Evolutionary conservation across 768 basidiomycete species (phyloP).

Genomic region (Collybiopsis luxurians): DNA sequence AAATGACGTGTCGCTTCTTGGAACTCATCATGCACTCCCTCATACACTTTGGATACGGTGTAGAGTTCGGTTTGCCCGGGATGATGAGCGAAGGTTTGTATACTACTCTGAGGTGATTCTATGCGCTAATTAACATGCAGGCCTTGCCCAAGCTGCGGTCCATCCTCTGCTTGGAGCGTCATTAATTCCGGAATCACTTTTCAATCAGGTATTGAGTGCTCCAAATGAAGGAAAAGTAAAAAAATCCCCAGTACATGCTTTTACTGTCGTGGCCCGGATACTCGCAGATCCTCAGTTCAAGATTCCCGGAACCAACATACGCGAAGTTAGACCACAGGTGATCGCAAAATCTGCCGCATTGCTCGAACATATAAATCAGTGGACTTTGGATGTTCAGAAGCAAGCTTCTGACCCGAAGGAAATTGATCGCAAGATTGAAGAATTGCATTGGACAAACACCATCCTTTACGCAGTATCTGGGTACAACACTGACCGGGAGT

Average conservation of each 20-base stretch:
- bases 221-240: background rate
- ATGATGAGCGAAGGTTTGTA: conserved; percentile 57
- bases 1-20: conserved; percentile 58
- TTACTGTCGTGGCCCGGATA: conserved; percentile 26
- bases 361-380: conserved; percentile 24
- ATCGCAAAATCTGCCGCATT: conserved; percentile 11
- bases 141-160: conserved; percentile 55
- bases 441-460: conserved; percentile 53
- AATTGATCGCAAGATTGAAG: conserved; percentile 57
- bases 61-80: conserved; percentile 60
- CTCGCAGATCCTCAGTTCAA: conserved; percentile 36
- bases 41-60: conserved; percentile 62
- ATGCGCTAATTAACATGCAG: conserved; percentile 24
- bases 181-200: conserved; percentile 28
- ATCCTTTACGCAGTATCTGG: conserved; percentile 61
- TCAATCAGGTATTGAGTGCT: background rate
- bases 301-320: background rate
- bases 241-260: background rate
- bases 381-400: conserved; percentile 33
- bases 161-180: conserved; percentile 38
- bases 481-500: conserved; percentile 35
- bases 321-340: no score
- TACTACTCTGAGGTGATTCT: background rate
- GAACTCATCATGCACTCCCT: conserved; percentile 60
- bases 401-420: conserved; percentile 25